Evolutionary conservation across 2,329 filamentous ascomycete species (phyloP).

Genomic region (Aspergillus neoniger): DNA sequence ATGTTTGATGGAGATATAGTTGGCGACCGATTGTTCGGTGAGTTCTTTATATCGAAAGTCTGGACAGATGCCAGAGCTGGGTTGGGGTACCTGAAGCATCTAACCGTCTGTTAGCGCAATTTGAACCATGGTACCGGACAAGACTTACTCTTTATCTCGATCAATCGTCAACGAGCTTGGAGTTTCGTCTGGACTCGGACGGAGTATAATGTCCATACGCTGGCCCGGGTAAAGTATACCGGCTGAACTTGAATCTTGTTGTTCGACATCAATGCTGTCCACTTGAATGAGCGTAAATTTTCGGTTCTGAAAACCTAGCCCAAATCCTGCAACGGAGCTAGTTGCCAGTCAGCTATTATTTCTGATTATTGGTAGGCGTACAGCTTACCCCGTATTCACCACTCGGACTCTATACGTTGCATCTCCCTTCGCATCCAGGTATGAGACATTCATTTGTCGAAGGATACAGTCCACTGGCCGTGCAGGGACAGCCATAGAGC

Average conservation of each 20-base stretch:
- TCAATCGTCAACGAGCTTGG: slow-evolving; percentile 32
- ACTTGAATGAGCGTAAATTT: slow-evolving; percentile 41
- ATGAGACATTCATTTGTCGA: slow-evolving; percentile 25
- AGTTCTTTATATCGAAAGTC: slow-evolving; percentile 33
- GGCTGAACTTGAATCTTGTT: slow-evolving; percentile 31
- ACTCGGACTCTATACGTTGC: slow-evolving; percentile 41
- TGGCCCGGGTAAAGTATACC: slow-evolving; percentile 50
- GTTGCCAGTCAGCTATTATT: slow-evolving; percentile 7
- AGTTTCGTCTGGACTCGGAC: slow-evolving; percentile 15
- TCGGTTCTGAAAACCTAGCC: slow-evolving; percentile 34
- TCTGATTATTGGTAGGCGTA: not conserved
- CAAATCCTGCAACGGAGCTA: slow-evolving; percentile 46
- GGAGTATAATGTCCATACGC: slow-evolving; percentile 46
- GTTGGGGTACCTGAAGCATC: slow-evolving; percentile 50
- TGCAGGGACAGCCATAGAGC: slow-evolving; percentile 49
- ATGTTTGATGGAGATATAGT: not conserved
- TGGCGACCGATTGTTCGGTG: not conserved
- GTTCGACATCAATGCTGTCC: slow-evolving; percentile 42
- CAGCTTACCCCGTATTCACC: slow-evolving; percentile 47
- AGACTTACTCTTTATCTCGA: slow-evolving; percentile 41
- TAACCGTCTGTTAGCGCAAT: slow-evolving; percentile 13
- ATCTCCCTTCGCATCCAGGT: slow-evolving; percentile 26
- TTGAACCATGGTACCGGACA: not conserved
- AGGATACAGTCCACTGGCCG: slow-evolving; percentile 48
- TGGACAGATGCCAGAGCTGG: slow-evolving; percentile 44